Percentiles rank a stretch among this genome's conserved stretches.
Conservation (phyloP, 1,139 yeast species). For the Suhomyces taliae region DNA sequence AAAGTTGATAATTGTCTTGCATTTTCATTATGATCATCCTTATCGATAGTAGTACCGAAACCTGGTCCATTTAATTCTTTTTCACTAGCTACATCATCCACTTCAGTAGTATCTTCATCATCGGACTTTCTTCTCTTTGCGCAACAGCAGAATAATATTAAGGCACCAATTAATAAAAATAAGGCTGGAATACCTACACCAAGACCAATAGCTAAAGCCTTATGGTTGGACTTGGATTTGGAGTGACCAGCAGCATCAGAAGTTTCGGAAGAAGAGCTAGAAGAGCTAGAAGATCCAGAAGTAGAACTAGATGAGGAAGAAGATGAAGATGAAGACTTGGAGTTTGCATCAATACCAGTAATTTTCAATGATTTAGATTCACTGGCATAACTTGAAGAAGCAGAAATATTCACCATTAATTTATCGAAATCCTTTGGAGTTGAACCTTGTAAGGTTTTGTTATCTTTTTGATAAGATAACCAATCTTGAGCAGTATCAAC, state of each 20-base stretch:
- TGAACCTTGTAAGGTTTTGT: conserved; percentile 66
- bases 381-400: conserved; percentile 37
- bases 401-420: conserved; percentile 53
- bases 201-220: conserved; percentile 74
- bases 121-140: conserved; percentile 41
- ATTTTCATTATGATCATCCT: conserved; percentile 29
- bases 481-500: conserved; percentile 50
- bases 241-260: conserved; percentile 14
- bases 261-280: conserved; percentile 19
- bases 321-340: conserved; percentile 17
- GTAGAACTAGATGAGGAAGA: conserved; percentile 18
- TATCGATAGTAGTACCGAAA: conserved; percentile 31
- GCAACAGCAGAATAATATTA: conserved; percentile 61
- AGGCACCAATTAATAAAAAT: conserved; percentile 44
- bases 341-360: conserved; percentile 47
- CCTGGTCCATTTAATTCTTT: conserved; percentile 41
- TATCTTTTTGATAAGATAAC: conserved; percentile 60
- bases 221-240: conserved; percentile 27
- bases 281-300: conserved; percentile 19
- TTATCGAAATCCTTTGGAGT: conserved; percentile 61
- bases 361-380: conserved; percentile 50
- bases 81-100: conserved; percentile 38
- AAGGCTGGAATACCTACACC: conserved; percentile 81
- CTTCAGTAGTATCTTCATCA: conserved; percentile 23
- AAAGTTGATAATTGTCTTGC: conserved; percentile 50